Base-by-base conservation (phyloP, 768 basidiomycete genomes). In the Phaffia tasmanica region DNA sequence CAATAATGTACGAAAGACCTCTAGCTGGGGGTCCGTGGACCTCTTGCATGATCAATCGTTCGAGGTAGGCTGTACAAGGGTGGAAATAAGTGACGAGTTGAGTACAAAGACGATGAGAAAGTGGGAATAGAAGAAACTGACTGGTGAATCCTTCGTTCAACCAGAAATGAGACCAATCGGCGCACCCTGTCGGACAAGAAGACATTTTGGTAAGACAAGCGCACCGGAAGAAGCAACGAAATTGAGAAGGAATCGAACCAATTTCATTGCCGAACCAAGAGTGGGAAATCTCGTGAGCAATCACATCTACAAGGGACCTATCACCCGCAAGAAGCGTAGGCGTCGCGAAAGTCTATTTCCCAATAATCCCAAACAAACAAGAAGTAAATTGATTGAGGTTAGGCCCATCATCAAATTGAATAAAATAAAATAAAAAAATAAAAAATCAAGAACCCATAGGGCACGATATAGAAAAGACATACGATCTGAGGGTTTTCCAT, bases 251-350 rank as follows among this genome's bases (percentile, higher is more conserved):
- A 4, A 42, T 5, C 35, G 35, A 42, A 42, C 35, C 35, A 21
- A 55, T 57, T 62, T 56, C 87, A 73, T 93, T 92, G n/a, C 90
- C 90, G 68, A 90, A 93, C 85, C 86, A 95, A 2, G 87, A 88
- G 73, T 97, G 88, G 0, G 85, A 23, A 27, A 55, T 55, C 27
- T 54, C 90, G 67, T 77, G 77, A 0, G 90, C 87, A 16, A 91
- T 85, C 16, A 94, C 89, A 73, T 93, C 89, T 9, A 90, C 89
- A 14, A 91, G 79, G 5, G 84, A 82, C 48, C 88, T 83, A 74
- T 98, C 94, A 0, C 90, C 89, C 6, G 91, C 84, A 54, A 98
- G 79, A 5, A 95, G 80, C 3, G 90, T 88, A 84, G 73, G 71
- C 1, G 74, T 75, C 2, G 74, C 64, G 66, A 73, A 73, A 14